A percentile compares a stretch with the other conserved stretches of the same genome.
Evolutionary conservation across 2,329 filamentous ascomycete species (phyloP).

Genomic region (Monosporascus sp.): DNA sequence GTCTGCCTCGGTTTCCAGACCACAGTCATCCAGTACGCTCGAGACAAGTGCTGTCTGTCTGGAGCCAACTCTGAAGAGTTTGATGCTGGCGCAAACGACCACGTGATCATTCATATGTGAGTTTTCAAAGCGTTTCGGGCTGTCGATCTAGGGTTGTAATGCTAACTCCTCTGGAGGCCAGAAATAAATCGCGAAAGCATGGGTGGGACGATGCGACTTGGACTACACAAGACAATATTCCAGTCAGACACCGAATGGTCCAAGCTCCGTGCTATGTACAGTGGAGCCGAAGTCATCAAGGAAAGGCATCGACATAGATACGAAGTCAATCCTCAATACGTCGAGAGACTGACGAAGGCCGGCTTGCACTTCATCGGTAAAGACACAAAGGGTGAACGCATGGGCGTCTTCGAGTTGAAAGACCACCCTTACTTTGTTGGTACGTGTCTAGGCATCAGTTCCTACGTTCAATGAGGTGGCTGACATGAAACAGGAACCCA

Average conservation of each 20-base stretch:
- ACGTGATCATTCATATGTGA: constrained; percentile 86
- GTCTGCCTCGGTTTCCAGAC: constrained; percentile 85
- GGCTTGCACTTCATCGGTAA: constrained; percentile 76
- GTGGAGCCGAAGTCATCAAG: constrained; percentile 47
- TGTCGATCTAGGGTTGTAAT: too few species aligned
- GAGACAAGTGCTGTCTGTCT: constrained; percentile 64
- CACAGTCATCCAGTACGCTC: constrained; percentile 83
- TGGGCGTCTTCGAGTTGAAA: constrained; percentile 79
- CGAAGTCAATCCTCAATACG: constrained; percentile 79
- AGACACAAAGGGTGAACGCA: constrained; percentile 70
- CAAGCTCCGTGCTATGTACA: constrained; percentile 71
- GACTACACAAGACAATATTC: constrained; percentile 69
- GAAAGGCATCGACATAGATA: constrained; percentile 88
- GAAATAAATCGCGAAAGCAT: constrained; percentile 43
- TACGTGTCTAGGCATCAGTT: constrained; percentile 1
- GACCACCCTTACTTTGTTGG: constrained; percentile 78
- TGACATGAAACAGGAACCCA: constrained; percentile 52
- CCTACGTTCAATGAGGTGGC: not conserved
- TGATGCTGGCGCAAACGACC: constrained; percentile 52
- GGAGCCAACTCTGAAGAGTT: constrained; percentile 55
- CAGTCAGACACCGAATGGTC: constrained; percentile 73
- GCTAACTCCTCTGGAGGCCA: too few species aligned
- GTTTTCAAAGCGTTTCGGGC: constrained; percentile 40
- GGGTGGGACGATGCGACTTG: constrained; percentile 84
- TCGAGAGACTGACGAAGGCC: constrained; percentile 61